These are phyloP conservation scores for Incumbomyces lentus DNA, from an alignment of 2,329 filamentous ascomycete genomes.

Conservation along the genomic window DNA sequence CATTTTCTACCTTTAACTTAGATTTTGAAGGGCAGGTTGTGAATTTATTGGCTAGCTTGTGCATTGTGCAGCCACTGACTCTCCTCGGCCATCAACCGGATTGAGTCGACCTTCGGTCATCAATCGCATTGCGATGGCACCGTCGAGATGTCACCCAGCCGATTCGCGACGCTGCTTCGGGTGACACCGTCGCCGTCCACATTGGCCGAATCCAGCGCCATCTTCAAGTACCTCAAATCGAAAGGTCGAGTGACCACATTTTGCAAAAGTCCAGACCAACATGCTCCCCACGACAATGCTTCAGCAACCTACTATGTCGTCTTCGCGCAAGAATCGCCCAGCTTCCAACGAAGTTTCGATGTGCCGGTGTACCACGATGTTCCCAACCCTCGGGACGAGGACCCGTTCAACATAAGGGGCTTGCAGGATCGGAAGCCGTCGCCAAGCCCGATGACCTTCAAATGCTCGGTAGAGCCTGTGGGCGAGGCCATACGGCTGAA, in stretches of 20 bases:
- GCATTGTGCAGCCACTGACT: too few relatives aligned
- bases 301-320: constrained; percentile 12
- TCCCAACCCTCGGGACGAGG: constrained; percentile 13
- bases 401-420: constrained; percentile 19
- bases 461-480: constrained; percentile 7
- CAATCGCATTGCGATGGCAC: constrained; percentile 1
- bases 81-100: too few relatives aligned
- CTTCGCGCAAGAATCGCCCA: constrained; percentile 12
- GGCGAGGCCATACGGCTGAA: background rate
- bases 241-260: constrained; percentile 9
- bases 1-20: too few relatives aligned
- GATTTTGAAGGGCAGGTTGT: too few relatives aligned
- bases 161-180: constrained; percentile 10
- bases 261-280: background rate
- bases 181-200: constrained; percentile 15
- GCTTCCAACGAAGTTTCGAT: constrained; percentile 4
- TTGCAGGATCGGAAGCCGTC: constrained; percentile 12
- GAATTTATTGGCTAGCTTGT: too few relatives aligned
- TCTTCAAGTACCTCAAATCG: constrained; percentile 15
- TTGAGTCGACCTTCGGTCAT: too few relatives aligned
- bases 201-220: constrained; percentile 14
- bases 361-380: constrained; percentile 13
- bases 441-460: constrained; percentile 12
- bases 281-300: background rate
- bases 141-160: constrained; percentile 4